These are phyloP conservation scores for Cardamine occulta DNA, from an alignment of 345 rosid genomes.

Conservation along the genomic window DNA sequence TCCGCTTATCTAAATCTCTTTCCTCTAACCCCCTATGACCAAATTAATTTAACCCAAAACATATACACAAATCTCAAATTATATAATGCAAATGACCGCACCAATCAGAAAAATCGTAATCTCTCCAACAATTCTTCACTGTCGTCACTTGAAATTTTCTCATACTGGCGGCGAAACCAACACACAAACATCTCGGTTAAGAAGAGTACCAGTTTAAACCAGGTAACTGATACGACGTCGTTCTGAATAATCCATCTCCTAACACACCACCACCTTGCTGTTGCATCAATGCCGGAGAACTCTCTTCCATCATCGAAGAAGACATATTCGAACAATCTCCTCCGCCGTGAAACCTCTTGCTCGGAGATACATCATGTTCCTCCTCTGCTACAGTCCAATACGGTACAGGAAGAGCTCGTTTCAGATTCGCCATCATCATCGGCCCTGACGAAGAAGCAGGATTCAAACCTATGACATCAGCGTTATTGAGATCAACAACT, in stretches of 20 bases:
- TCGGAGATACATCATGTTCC: conserved; percentile 46
- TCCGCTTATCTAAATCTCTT: conserved; percentile 18
- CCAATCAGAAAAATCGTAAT: conserved; percentile 18
- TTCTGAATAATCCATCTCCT: conserved; percentile 62
- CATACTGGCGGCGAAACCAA: conserved; percentile 11
- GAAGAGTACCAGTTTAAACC: conserved; percentile 84
- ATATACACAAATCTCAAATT: conserved; percentile 44
- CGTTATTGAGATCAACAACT: background rate
- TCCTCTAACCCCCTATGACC: conserved; percentile 35
- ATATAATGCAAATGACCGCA: conserved; percentile 24
- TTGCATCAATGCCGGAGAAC: conserved; percentile 33
- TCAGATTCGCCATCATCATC: conserved; percentile 52
- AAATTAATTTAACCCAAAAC: conserved; percentile 30
- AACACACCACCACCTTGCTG: conserved; percentile 57
- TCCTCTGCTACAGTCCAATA: conserved; percentile 54
- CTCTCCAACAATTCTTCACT: background rate
- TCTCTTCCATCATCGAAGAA: conserved; percentile 40
- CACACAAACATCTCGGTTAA: conserved; percentile 2
- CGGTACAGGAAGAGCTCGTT: conserved; percentile 63
- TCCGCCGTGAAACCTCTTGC: conserved; percentile 58
- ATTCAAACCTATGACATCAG: conserved; percentile 25
- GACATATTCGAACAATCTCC: conserved; percentile 41
- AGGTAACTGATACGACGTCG: conserved; percentile 59
- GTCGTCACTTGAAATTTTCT: conserved; percentile 9
- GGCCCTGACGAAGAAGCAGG: conserved; percentile 47